Evolutionary conservation across 2,329 filamentous ascomycete genomes (phyloP), one percentile per base, ranked within the genome.

Genomic region (Colletotrichum karsti): DNA sequence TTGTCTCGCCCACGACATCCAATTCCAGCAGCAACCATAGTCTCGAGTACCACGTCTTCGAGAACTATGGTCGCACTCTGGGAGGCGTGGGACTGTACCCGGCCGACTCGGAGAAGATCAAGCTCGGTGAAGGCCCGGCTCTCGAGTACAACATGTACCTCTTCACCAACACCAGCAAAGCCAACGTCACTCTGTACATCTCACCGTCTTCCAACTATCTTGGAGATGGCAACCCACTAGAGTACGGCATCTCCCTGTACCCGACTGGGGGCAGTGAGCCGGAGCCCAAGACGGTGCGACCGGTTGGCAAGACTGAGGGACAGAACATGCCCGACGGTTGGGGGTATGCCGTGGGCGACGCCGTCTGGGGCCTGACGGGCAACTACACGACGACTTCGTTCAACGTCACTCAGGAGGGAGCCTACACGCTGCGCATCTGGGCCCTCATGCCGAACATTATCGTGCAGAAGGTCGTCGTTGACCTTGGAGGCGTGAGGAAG

Each of bases 91-190:
- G 87, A 0, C 79, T 91, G 5, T 82, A 83, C 72, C 88, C 88
- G 1, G 82, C 84, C 33, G 80, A 83, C 20, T 81, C 85, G 0
- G 80, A 83, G 42, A 86, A 87, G 15, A 82, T 88, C 35, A 78
- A 81, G 2, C 74, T 85, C 1, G 79, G 80, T 3, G 81, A 82
- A 10, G 85, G 82, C 0, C 88, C 89, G 1, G 84, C 83, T 5
- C 81, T 92, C 8, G 85, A 88, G 70, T 92, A 91, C 74, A 81
- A 86, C 58, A 73, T 92, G 65, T 91, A 89, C 76, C 81, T 89
- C 12, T 91, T 90, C 79, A 87, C 84, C 46, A 82, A 83, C 63
- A 75, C 82, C 5, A 79, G 79, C 15, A 81, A 80, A 6, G 77
- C 76, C 48, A 83, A 82, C 70, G 76, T 83, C 1, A 84, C 75